Percentiles rank a stretch among this genome's conserved stretches.
Evolutionary conservation across 2,329 filamentous ascomycete genomes (phyloP).

Genomic region (Talaromyces sp.): DNA sequence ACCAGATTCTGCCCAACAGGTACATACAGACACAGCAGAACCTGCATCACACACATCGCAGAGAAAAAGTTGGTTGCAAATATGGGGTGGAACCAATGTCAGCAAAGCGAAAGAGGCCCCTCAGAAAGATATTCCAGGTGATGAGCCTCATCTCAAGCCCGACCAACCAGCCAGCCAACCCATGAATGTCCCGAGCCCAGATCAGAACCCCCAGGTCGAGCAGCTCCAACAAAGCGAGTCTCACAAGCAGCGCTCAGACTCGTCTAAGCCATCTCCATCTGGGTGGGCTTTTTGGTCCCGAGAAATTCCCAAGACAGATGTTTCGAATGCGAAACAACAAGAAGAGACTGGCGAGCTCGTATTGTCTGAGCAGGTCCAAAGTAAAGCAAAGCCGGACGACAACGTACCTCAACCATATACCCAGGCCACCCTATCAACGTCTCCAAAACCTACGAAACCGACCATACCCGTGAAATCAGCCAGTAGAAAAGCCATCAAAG

Average conservation of each 20-base stretch:
- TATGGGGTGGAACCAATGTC: conserved; percentile 33
- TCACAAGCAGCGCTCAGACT: conserved; percentile 20
- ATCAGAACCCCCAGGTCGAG: conserved; percentile 17
- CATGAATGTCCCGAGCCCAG: conserved; percentile 16
- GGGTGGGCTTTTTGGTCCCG: conserved; percentile 41
- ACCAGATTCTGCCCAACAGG: neutral
- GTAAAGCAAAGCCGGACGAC: conserved; percentile 13
- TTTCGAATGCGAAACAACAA: conserved; percentile 12
- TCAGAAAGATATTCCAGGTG: conserved; percentile 12
- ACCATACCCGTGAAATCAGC: conserved; percentile 20
- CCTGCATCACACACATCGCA: conserved; percentile 19
- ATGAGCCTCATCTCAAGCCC: conserved; percentile 11
- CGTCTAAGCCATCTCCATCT: conserved; percentile 28
- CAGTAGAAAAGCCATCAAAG: conserved; percentile 19
- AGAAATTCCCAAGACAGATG: conserved; percentile 24
- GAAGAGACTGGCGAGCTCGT: conserved; percentile 18
- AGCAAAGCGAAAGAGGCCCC: conserved; percentile 22
- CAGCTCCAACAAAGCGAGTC: conserved; percentile 16
- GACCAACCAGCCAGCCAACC: conserved; percentile 14
- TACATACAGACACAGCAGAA: conserved; percentile 8
- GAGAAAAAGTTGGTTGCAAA: conserved; percentile 43
- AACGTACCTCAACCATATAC: conserved; percentile 13
- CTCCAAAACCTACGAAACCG: conserved; percentile 19
- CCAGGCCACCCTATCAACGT: neutral
- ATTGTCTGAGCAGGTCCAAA: conserved; percentile 16